Evolutionary conservation across 2,329 filamentous ascomycete species (phyloP).

Genomic region (Ceratocystis alfenasii): DNA sequence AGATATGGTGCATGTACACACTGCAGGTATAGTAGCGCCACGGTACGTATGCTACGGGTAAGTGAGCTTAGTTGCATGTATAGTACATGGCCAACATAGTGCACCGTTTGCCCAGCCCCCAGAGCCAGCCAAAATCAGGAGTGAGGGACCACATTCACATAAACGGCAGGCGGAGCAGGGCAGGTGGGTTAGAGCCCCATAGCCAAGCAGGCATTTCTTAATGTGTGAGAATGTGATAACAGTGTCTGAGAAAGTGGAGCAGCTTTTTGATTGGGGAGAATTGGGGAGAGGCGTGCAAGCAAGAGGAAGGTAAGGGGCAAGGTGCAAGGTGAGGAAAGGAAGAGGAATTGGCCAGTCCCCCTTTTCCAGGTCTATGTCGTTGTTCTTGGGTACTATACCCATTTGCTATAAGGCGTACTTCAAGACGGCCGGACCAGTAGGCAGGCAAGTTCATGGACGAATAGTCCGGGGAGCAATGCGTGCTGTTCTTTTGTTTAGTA

Average conservation of each 20-base stretch:
- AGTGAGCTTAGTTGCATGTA: not conserved
- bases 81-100: not conserved
- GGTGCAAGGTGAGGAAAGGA: not conserved
- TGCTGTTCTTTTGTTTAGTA: too few relatives aligned
- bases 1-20: not conserved
- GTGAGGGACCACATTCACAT: not conserved
- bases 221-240: not conserved
- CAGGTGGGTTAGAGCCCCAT: not conserved
- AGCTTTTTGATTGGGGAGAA: not conserved
- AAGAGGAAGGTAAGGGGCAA: not conserved
- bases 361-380: too few relatives aligned
- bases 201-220: not conserved
- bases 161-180: not conserved
- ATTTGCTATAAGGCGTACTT: too few relatives aligned
- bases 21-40: too few relatives aligned
- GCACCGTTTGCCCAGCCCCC: not conserved
- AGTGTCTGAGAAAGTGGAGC: conserved; percentile 3
- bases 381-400: too few relatives aligned
- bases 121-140: not conserved
- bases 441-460: too few relatives aligned
- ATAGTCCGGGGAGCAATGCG: too few relatives aligned
- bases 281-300: not conserved
- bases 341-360: not conserved
- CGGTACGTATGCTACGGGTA: not conserved
- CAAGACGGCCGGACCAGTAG: too few relatives aligned